Percentiles rank a stretch among this genome's conserved stretches.
phyloP scores from a whole-genome alignment of 2,329 filamentous ascomycete species.

The Nemania diffusa region DNA sequence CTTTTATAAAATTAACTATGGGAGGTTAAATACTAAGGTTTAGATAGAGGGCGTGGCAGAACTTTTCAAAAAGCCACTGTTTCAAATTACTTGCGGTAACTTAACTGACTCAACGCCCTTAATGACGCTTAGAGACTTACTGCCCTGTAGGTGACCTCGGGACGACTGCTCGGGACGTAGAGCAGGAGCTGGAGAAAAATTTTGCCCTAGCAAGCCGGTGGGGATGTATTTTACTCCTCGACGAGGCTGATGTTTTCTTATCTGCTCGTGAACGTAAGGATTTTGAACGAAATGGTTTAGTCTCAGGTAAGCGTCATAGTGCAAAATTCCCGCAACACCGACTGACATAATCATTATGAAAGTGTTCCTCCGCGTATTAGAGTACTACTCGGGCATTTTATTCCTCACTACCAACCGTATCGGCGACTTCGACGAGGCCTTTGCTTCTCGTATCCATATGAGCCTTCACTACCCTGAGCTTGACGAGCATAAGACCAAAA shows the following conservation, averaged over 20 bases:
- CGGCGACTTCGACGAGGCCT: constrained; percentile 22
- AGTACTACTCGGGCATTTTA: constrained; percentile 51
- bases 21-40: background rate
- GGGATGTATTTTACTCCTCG: constrained; percentile 37
- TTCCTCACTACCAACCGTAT: constrained; percentile 25
- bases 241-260: constrained; percentile 41
- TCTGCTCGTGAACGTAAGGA: constrained; percentile 27
- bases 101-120: background rate
- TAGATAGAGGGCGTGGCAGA: constrained; percentile 35
- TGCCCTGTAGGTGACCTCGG: constrained; percentile 44
- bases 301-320: constrained; percentile 39
- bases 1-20: background rate
- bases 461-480: constrained; percentile 19
- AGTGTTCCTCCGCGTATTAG: constrained; percentile 52
- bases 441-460: constrained; percentile 20
- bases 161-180: constrained; percentile 48
- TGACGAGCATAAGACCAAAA: background rate
- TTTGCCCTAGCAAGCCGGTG: constrained; percentile 36
- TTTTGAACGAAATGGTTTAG: constrained; percentile 47
- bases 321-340: background rate
- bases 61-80: constrained; percentile 31
- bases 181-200: constrained; percentile 40
- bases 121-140: background rate
- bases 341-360: constrained; percentile 3
- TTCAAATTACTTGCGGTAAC: constrained; percentile 42